Conservation (phyloP, 1,284 basidiomycete genomes). For the Leccinum pallidistipes region DNA sequence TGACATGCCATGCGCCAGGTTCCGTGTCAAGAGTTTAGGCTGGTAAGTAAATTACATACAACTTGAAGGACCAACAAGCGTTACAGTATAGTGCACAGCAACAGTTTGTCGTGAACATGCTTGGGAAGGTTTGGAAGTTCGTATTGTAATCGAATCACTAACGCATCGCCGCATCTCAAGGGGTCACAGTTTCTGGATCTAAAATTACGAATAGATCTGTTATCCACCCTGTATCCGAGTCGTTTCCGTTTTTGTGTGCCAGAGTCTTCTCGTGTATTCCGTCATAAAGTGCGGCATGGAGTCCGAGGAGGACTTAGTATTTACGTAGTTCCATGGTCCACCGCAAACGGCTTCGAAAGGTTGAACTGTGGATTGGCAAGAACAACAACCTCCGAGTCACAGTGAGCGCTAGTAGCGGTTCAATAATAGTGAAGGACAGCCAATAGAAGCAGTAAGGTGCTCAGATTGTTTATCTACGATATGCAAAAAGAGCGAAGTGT, state of each 20-base stretch:
- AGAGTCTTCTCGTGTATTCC: no score
- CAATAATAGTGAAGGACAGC: no score
- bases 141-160: neutral
- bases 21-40: constrained; percentile 3
- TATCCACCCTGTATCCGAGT: neutral
- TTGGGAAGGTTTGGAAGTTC: neutral
- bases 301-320: no score
- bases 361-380: no score
- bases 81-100: neutral
- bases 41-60: constrained; percentile 11
- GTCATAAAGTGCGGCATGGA: no score
- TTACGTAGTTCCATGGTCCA: no score
- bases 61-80: constrained; percentile 10
- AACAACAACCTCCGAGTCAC: neutral
- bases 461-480: neutral
- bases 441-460: neutral
- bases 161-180: neutral
- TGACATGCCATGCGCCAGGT: neutral
- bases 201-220: neutral
- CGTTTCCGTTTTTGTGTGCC: neutral
- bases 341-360: no score
- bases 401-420: no score
- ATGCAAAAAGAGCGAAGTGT: neutral
- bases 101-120: neutral
- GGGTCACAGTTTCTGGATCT: neutral